Base-by-base conservation (phyloP, 768 basidiomycete genomes). In the Mrakia frigida region DNA sequence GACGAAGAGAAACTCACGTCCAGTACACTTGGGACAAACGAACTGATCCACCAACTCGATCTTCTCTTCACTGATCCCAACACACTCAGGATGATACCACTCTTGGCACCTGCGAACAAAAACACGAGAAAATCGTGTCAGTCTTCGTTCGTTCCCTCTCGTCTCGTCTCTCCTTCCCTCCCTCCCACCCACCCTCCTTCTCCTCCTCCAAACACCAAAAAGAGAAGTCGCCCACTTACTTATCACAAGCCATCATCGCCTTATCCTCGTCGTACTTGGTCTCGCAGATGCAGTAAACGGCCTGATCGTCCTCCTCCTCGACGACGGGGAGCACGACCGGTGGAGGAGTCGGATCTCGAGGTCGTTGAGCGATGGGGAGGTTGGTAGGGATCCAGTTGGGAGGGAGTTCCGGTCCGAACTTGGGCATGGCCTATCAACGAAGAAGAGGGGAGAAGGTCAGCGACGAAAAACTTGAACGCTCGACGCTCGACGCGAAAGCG, bases 171-270 rank as follows among this genome's bases (percentile, higher is more conserved):
- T n/a, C n/a, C n/a, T n/a, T n/a, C n/a, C n/a, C 46, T 50, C 46
- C 46, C 4, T 14, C 46, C 46, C 43, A 10, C 39, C 16, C 43
- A 46, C 6, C 14, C 2, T 14, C 43, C n/a, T n/a, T n/a, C n/a
- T n/a, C 43, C 2, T 4, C 5, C 46, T 16, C 46, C 13, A 1
- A 46, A 16, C 16, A 21, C 9, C 13, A 21, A 50, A 50, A 60
- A 41, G 35, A 33, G 28, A 74, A 41, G 14, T 25, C 14, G 28
- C 6, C 0, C 3, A 82, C 91, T 73, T 79, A 93, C 92, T 89
- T 87, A 85, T 96, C 94, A 81, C 94, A 96, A 37, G 92, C 94
- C 82, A 96, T 94, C 94, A 96, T 96, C 78, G 90, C 87, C 71
- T 88, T 86, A 81, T 93, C 92, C 82, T 93, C 91, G 79, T 96